phyloP scores from a whole-genome alignment of 352 stramenopile species.

The Pelagophyceae sp. region DNA sequence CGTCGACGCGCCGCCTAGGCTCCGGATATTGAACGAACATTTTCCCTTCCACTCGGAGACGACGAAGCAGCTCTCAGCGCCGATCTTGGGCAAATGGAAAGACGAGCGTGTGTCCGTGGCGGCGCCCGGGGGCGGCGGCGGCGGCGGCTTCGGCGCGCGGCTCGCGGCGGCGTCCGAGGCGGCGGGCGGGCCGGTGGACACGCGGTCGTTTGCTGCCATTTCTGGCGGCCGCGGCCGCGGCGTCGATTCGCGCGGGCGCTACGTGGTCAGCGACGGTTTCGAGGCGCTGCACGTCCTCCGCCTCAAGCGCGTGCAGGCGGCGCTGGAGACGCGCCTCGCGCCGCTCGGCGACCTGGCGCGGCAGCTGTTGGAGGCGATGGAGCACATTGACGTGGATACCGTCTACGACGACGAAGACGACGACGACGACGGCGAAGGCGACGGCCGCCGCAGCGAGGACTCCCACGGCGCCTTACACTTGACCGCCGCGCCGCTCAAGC shows the following conservation, averaged over 20 bases:
- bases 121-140: neutral
- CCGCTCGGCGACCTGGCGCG: neutral
- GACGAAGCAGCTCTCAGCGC: neutral
- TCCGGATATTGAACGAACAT: neutral
- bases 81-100: neutral
- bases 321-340: neutral
- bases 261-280: conserved; percentile 14
- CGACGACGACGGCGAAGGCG: neutral
- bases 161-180: too few relatives aligned
- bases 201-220: neutral
- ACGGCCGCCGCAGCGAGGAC: too few relatives aligned
- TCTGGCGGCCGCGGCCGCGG: neutral
- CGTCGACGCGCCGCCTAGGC: too few relatives aligned
- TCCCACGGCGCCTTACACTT: neutral
- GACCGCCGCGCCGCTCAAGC: too few relatives aligned
- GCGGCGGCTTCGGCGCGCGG: too few relatives aligned
- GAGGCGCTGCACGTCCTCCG: conserved; percentile 4
- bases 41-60: conserved; percentile 14
- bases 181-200: neutral
- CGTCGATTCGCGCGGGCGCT: neutral
- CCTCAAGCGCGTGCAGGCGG: neutral
- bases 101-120: neutral
- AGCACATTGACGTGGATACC: neutral
- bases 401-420: neutral
- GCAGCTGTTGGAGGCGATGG: neutral